A percentile compares a stretch with the other conserved stretches of the same genome.
Evolutionary conservation across 1,139 yeast genomes (phyloP).

Genomic region (Saccharomyces pastorianus): DNA sequence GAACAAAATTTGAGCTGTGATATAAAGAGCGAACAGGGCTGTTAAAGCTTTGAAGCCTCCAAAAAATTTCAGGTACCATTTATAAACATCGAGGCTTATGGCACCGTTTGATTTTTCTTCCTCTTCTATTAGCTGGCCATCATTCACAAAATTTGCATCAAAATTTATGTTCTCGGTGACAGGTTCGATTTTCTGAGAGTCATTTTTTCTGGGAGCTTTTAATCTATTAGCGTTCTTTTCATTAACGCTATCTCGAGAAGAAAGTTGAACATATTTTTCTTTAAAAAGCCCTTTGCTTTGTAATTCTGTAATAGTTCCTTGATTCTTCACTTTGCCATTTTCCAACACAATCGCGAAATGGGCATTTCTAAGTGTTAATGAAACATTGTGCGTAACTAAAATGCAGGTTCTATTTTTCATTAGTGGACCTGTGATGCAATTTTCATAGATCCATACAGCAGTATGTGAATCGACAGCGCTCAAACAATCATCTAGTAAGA

Average conservation of each 20-base stretch:
- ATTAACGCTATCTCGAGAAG: not conserved
- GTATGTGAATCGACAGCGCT: constrained; percentile 93
- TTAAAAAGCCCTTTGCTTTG: constrained; percentile 38
- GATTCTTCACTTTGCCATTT: constrained; percentile 63
- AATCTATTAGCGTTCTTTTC: not conserved
- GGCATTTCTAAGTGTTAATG: constrained; percentile 73
- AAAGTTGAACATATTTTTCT: constrained; percentile 8
- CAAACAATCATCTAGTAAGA: constrained; percentile 77
- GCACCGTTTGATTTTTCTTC: constrained; percentile 73
- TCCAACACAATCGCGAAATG: constrained; percentile 65
- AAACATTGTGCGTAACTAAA: constrained; percentile 81
- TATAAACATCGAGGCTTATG: constrained; percentile 60
- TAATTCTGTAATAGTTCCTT: constrained; percentile 55
- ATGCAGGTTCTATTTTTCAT: constrained; percentile 74
- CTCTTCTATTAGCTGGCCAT: constrained; percentile 57
- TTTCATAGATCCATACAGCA: constrained; percentile 75
- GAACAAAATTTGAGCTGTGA: constrained; percentile 44
- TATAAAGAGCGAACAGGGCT: constrained; percentile 37
- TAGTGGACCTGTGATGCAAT: constrained; percentile 72
- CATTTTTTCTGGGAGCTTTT: not conserved
- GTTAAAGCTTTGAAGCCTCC: constrained; percentile 49
- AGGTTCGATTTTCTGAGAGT: not conserved
- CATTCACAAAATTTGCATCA: not conserved
- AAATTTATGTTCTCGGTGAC: not conserved
- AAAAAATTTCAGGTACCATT: constrained; percentile 50